Conservation (phyloP, 306 rosid species). For the Vigna angularis region DNA sequence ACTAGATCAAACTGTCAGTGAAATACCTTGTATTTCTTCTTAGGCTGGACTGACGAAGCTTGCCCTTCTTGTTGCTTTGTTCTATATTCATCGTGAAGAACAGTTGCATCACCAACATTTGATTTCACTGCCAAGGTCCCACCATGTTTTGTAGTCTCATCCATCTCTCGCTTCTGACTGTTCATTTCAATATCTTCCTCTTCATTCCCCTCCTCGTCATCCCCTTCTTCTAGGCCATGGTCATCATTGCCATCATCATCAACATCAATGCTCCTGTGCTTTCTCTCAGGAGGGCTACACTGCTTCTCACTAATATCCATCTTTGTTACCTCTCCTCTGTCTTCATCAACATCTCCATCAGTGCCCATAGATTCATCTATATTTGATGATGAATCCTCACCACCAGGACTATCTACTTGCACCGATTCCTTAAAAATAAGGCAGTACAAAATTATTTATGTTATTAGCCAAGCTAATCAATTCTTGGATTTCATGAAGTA, state of each 20-base stretch:
- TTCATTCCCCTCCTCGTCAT: constrained; percentile 56
- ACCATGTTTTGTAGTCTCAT: constrained; percentile 52
- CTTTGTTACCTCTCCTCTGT: constrained; percentile 58
- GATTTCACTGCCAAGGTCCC: constrained; percentile 56
- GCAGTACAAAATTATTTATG: neutral
- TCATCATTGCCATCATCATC: constrained; percentile 57
- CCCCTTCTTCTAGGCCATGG: constrained; percentile 51
- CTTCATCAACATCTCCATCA: constrained; percentile 60
- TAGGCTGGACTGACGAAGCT: constrained; percentile 41
- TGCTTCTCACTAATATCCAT: constrained; percentile 62
- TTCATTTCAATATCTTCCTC: constrained; percentile 66
- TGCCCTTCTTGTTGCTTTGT: constrained; percentile 49
- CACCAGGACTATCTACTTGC: constrained; percentile 70
- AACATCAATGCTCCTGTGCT: constrained; percentile 54
- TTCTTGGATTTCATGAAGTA: constrained; percentile 16
- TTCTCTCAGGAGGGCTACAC: constrained; percentile 55
- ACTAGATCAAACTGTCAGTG: constrained; percentile 9
- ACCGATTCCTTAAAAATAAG: constrained; percentile 62
- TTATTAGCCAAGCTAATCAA: constrained; percentile 13
- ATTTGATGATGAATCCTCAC: constrained; percentile 81
- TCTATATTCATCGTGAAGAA: constrained; percentile 46
- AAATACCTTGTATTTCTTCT: constrained; percentile 64
- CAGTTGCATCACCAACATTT: constrained; percentile 44
- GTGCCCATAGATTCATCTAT: constrained; percentile 64
- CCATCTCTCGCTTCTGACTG: constrained; percentile 53